phyloP scores from a whole-genome alignment of 2,329 filamentous ascomycete species.

The Aureobasidium sp. region DNA sequence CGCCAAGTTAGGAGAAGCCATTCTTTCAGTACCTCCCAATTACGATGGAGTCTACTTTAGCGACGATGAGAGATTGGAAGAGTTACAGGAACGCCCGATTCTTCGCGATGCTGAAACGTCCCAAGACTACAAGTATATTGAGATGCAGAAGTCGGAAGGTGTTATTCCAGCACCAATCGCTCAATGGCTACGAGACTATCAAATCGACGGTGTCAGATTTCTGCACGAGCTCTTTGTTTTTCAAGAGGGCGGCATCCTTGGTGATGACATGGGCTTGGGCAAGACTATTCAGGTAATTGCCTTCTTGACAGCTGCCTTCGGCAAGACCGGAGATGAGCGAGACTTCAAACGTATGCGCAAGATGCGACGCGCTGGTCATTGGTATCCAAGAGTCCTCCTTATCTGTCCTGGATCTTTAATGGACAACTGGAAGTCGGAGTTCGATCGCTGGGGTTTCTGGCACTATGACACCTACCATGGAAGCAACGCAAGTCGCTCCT shows the following conservation, averaged over 20 bases:
- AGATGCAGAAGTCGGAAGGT: slow-evolving; percentile 65
- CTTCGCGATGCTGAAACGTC: slow-evolving; percentile 58
- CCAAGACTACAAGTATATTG: slow-evolving; percentile 64
- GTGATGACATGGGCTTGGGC: slow-evolving; percentile 95
- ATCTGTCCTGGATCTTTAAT: slow-evolving; percentile 85
- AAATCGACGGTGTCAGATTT: slow-evolving; percentile 75
- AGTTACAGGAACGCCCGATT: slow-evolving; percentile 59
- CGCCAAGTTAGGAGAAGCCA: slow-evolving; percentile 53
- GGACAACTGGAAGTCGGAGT: slow-evolving; percentile 81
- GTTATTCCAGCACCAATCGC: slow-evolving; percentile 82
- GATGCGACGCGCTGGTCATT: slow-evolving; percentile 56
- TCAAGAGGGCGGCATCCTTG: slow-evolving; percentile 81
- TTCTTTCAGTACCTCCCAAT: slow-evolving; percentile 66
- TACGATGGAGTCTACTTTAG: slow-evolving; percentile 70
- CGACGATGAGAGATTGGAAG: slow-evolving; percentile 54
- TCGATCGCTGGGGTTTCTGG: slow-evolving; percentile 94
- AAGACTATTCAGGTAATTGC: slow-evolving; percentile 96
- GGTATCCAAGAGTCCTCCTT: slow-evolving; percentile 80
- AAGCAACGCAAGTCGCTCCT: slow-evolving; percentile 48
- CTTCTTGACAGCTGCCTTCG: slow-evolving; percentile 84
- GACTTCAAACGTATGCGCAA: slow-evolving; percentile 84
- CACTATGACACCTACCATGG: slow-evolving; percentile 77
- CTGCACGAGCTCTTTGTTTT: slow-evolving; percentile 84
- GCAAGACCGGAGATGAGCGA: slow-evolving; percentile 82
- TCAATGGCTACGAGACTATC: slow-evolving; percentile 86